phyloP scores from a whole-genome alignment of 108 stramenopile species.

The Cyclotella kingstonii region DNA sequence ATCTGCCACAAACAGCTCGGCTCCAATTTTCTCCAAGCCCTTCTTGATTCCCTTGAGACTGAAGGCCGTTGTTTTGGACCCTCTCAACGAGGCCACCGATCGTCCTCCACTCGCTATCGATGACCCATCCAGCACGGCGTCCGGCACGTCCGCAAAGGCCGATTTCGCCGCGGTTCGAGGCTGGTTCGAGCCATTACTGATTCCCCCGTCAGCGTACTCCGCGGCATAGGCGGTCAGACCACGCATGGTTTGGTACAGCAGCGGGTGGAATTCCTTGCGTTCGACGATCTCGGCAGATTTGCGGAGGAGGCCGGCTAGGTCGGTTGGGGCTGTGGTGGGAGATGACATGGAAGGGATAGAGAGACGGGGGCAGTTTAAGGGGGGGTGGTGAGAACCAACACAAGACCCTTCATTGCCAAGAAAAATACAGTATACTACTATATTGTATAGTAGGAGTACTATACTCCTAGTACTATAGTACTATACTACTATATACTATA shows the following conservation, averaged over 20 bases:
- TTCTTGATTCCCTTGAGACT: constrained; percentile 45
- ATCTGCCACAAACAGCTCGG: background rate
- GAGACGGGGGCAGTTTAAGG: too few species aligned
- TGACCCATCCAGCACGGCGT: constrained; percentile 24
- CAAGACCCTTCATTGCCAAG: too few species aligned
- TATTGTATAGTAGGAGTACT: too few species aligned
- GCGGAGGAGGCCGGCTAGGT: constrained; percentile 60
- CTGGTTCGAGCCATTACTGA: background rate
- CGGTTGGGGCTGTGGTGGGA: constrained; percentile 9
- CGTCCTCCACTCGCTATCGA: background rate
- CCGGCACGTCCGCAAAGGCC: constrained; percentile 39
- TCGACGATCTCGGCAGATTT: constrained; percentile 66
- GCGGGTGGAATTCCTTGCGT: constrained; percentile 53
- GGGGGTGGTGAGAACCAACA: too few species aligned
- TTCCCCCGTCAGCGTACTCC: constrained; percentile 33
- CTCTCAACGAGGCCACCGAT: background rate
- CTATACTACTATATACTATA: too few species aligned
- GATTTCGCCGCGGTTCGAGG: constrained; percentile 1
- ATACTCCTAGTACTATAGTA: too few species aligned
- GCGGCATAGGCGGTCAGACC: constrained; percentile 38
- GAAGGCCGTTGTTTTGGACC: constrained; percentile 5
- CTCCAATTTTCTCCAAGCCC: constrained; percentile 36
- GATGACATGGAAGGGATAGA: too few species aligned
- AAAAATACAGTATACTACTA: too few species aligned
- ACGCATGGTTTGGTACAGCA: constrained; percentile 59